Percentiles rank a stretch among this genome's conserved stretches.
phyloP scores from a whole-genome alignment of 495 filamentous ascomycete genomes.

The Pyrenula aspistea region DNA sequence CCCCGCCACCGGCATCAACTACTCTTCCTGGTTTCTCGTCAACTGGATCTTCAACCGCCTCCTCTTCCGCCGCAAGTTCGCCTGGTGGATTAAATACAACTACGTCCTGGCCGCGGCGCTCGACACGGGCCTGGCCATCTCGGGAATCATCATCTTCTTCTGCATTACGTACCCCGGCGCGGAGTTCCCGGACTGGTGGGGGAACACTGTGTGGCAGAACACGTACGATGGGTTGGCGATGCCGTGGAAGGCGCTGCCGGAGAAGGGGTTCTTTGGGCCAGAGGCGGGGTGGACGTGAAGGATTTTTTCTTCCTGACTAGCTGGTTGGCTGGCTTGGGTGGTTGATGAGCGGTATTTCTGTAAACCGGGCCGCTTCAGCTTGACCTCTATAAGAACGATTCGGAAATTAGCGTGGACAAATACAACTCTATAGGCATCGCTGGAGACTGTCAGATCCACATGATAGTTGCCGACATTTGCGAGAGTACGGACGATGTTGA shows the following conservation, averaged over 20 bases:
- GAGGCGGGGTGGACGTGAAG: conserved; percentile 26
- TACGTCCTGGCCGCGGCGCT: conserved; percentile 21
- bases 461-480: no score
- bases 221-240: conserved; percentile 31
- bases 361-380: no score
- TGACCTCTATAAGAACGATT: no score
- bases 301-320: not conserved
- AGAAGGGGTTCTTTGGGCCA: conserved; percentile 31
- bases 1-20: conserved; percentile 34
- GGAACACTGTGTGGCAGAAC: conserved; percentile 31
- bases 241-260: conserved; percentile 26
- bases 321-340: no score
- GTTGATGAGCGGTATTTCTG: no score
- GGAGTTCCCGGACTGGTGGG: conserved; percentile 26
- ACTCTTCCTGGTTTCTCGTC: conserved; percentile 35
- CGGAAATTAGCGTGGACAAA: no score
- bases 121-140: conserved; percentile 20
- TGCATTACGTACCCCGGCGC: conserved; percentile 24
- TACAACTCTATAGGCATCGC: no score
- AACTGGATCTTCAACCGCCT: conserved; percentile 32
- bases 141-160: conserved; percentile 23
- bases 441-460: no score
- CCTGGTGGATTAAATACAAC: conserved; percentile 29
- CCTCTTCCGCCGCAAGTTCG: conserved; percentile 23
- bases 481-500: no score